phyloP scores from a whole-genome alignment of 148 eudicot genomes.

The Fallopia convolvulus region DNA sequence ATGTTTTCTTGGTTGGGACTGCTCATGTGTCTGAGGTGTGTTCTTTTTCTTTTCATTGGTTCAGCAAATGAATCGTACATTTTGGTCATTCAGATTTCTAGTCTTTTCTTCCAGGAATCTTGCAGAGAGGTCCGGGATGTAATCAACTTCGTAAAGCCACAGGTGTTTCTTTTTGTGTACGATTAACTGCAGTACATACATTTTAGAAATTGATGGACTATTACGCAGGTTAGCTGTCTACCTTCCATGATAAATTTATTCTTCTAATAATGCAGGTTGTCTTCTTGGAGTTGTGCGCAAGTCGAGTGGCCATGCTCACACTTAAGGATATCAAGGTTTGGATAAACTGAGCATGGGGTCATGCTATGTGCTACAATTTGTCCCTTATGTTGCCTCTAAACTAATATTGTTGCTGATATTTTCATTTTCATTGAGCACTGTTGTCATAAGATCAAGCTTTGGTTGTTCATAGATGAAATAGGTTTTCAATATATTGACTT shows the following conservation, averaged over 20 bases:
- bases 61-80: neutral
- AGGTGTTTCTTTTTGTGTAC: constrained; percentile 44
- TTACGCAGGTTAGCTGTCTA: constrained; percentile 12
- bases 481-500: neutral
- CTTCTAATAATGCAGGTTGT: constrained; percentile 49
- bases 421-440: neutral
- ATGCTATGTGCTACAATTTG: neutral
- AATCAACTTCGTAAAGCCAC: constrained; percentile 65
- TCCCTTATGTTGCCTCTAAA: neutral
- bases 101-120: constrained; percentile 55
- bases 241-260: neutral
- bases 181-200: neutral
- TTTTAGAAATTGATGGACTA: neutral
- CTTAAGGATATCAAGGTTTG: constrained; percentile 66
- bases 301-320: constrained; percentile 72
- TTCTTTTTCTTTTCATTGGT: constrained; percentile 5
- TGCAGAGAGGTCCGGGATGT: constrained; percentile 90
- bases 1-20: constrained; percentile 77
- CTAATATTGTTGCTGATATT: neutral
- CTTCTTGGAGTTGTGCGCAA: constrained; percentile 83
- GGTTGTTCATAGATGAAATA: neutral
- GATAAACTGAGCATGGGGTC: neutral
- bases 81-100: constrained; percentile 2
- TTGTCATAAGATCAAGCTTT: neutral
- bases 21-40: constrained; percentile 89